phyloP scores from a whole-genome alignment of 768 basidiomycete genomes.

The Tricholoma saponaceum region DNA sequence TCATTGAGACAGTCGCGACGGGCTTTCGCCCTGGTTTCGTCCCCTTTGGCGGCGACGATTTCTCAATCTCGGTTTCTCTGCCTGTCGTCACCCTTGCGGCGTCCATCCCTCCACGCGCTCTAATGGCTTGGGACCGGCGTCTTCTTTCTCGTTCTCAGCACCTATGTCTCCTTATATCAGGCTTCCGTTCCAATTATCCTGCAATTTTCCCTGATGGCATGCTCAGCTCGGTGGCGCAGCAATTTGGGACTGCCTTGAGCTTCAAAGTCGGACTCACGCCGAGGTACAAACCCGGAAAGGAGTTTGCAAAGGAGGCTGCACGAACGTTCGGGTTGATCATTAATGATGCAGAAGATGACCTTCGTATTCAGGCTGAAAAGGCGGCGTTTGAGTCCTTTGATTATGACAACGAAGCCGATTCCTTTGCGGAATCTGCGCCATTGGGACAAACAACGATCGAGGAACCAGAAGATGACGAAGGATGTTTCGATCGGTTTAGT shows the following conservation, averaged over 20 bases:
- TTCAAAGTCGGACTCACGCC: constrained; percentile 63
- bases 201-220: constrained; percentile 40
- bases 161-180: constrained; percentile 62
- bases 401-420: constrained; percentile 18
- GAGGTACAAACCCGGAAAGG: constrained; percentile 55
- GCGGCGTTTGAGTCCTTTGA: constrained; percentile 26
- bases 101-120: constrained; percentile 56
- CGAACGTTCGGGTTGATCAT: constrained; percentile 47
- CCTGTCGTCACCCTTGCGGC: constrained; percentile 48
- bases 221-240: constrained; percentile 30
- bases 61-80: constrained; percentile 53
- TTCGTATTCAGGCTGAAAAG: constrained; percentile 29
- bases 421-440: constrained; percentile 6
- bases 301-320: constrained; percentile 43
- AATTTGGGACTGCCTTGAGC: constrained; percentile 30
- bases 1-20: constrained; percentile 52
- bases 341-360: constrained; percentile 38
- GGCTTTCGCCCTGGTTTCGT: constrained; percentile 60
- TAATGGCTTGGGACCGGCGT: constrained; percentile 72
- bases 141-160: constrained; percentile 54
- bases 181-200: constrained; percentile 52
- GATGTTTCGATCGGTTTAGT: constrained; percentile 55
- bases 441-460: constrained; percentile 14
- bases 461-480: constrained; percentile 31
- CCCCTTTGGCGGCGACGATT: constrained; percentile 45